Conservation (phyloP, 371 early-diverging fungal species). For the Syncephalastrum sp. region DNA sequence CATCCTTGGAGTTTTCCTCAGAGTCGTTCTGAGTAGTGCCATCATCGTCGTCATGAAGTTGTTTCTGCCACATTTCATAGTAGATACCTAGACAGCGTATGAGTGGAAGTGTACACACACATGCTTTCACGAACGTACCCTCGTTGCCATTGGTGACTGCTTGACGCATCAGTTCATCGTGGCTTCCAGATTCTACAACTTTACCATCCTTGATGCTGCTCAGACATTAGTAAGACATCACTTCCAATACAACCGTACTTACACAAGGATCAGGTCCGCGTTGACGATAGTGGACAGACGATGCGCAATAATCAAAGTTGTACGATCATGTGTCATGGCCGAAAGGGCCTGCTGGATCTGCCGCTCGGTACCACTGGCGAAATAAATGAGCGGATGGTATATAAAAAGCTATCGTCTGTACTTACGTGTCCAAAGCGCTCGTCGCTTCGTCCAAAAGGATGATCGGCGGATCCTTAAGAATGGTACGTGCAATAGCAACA, state of each 20-base stretch:
- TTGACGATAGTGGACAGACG: slow-evolving; percentile 84
- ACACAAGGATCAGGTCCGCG: slow-evolving; percentile 75
- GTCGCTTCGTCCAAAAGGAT: slow-evolving; percentile 80
- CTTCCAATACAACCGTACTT: slow-evolving; percentile 3
- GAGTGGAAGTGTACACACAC: not conserved
- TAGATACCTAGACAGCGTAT: slow-evolving; percentile 54
- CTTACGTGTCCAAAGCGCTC: slow-evolving; percentile 57
- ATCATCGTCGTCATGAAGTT: slow-evolving; percentile 65
- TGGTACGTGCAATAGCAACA: slow-evolving; percentile 87
- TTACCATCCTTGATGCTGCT: slow-evolving; percentile 66
- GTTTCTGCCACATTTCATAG: slow-evolving; percentile 89
- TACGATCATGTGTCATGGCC: slow-evolving; percentile 74
- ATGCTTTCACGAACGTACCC: slow-evolving; percentile 11
- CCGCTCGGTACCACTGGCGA: slow-evolving; percentile 65
- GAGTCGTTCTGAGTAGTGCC: slow-evolving; percentile 1
- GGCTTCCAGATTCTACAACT: slow-evolving; percentile 87
- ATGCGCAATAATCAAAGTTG: slow-evolving; percentile 95
- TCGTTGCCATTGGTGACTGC: slow-evolving; percentile 16
- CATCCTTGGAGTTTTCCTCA: not conserved
- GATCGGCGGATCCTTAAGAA: slow-evolving; percentile 77
- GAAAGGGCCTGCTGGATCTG: slow-evolving; percentile 72
- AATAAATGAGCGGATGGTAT: not conserved
- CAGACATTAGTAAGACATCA: not conserved
- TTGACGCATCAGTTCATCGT: slow-evolving; percentile 72
- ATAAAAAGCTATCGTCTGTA: not conserved